Evolutionary conservation across 371 early-diverging fungal genomes (phyloP).

Genomic region (Mortierella sp.): DNA sequence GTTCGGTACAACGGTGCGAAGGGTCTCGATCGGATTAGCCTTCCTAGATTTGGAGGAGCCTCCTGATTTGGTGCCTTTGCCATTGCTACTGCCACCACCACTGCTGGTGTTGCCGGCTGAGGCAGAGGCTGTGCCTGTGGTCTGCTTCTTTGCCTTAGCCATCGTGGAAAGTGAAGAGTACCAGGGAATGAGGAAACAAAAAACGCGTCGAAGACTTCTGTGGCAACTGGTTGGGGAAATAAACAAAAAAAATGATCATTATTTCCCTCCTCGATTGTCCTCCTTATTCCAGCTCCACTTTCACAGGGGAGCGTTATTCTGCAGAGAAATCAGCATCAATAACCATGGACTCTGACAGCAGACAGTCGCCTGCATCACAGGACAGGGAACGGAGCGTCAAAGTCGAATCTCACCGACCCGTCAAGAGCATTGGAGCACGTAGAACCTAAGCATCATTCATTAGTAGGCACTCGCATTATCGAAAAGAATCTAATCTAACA

Average conservation of each 20-base stretch:
- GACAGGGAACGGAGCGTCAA: constrained; percentile 44
- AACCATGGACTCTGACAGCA: constrained; percentile 46
- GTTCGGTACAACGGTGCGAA: constrained; percentile 60
- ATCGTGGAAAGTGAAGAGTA: no score
- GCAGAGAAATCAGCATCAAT: constrained; percentile 1
- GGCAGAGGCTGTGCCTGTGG: not conserved
- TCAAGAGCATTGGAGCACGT: constrained; percentile 42
- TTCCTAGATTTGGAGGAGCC: constrained; percentile 25
- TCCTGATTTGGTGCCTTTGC: constrained; percentile 23
- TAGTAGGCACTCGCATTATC: no score
- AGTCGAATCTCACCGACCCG: constrained; percentile 25
- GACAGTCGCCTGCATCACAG: constrained; percentile 38
- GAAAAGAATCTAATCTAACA: no score
- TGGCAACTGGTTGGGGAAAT: no score
- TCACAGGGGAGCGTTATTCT: not conserved
- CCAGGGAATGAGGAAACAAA: no score
- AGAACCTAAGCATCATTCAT: not conserved
- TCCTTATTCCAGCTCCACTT: not conserved
- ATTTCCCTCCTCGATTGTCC: no score
- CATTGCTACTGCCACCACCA: constrained; percentile 24
- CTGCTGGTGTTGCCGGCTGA: not conserved
- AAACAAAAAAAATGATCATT: no score
- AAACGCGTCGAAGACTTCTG: not conserved
- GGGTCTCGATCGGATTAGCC: constrained; percentile 30
- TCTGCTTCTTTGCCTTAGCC: no score